Conservation (phyloP, 768 basidiomycete genomes). For the Galerina sulciceps region DNA sequence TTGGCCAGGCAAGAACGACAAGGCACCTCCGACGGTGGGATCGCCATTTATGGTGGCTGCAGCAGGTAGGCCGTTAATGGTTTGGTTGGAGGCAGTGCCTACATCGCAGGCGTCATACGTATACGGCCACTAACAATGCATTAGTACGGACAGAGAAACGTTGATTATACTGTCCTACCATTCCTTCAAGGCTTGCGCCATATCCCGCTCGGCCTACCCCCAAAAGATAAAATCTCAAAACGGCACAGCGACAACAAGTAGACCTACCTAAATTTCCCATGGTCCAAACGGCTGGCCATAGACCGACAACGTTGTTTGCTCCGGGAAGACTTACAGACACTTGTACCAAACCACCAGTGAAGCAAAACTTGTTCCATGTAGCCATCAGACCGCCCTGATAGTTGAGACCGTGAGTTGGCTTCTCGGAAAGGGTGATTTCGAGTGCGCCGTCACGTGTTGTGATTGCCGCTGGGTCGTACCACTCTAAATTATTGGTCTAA, state of each 20-base stretch:
- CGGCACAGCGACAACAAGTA: neutral
- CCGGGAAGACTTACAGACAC: slow-evolving; percentile 74
- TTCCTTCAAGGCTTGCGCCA: slow-evolving; percentile 85
- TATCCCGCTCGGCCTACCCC: slow-evolving; percentile 78
- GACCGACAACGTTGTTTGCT: slow-evolving; percentile 58
- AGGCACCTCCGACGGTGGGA: slow-evolving; percentile 45
- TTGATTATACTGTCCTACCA: slow-evolving; percentile 41
- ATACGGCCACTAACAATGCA: slow-evolving; percentile 69
- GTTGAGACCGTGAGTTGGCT: slow-evolving; percentile 68
- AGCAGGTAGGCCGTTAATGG: slow-evolving; percentile 62
- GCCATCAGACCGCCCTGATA: slow-evolving; percentile 75
- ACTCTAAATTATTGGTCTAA: slow-evolving; percentile 79
- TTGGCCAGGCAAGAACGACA: slow-evolving; percentile 91
- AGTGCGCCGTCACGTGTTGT: slow-evolving; percentile 77
- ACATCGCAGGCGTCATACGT: slow-evolving; percentile 88
- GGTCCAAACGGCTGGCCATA: slow-evolving; percentile 85
- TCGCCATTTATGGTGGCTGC: slow-evolving; percentile 70
- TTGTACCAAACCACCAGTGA: slow-evolving; percentile 85
- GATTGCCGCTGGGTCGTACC: slow-evolving; percentile 85
- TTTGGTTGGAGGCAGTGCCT: slow-evolving; percentile 91
- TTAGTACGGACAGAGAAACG: neutral
- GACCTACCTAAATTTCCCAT: slow-evolving; percentile 77
- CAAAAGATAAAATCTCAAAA: slow-evolving; percentile 6
- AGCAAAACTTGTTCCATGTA: slow-evolving; percentile 92
- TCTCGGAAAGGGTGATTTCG: slow-evolving; percentile 72